Conservation (phyloP, 352 stramenopile genomes). For the Sclerospora graminicola region DNA sequence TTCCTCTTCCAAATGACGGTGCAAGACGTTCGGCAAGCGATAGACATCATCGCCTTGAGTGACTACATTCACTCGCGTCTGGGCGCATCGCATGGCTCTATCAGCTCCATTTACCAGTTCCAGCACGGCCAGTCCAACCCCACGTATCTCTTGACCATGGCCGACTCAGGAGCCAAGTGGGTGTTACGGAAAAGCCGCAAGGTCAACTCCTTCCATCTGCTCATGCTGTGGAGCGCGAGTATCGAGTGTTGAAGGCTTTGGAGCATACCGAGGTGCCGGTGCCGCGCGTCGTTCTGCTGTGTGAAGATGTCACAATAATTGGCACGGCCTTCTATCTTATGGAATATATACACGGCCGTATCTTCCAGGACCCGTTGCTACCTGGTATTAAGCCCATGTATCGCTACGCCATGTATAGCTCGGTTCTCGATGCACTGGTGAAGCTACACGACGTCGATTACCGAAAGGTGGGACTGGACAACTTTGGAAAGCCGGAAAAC, state of each 20-base stretch:
- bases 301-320: constrained; percentile 45
- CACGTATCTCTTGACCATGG: constrained; percentile 75
- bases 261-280: constrained; percentile 57
- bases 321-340: constrained; percentile 80
- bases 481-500: constrained; percentile 54
- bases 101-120: constrained; percentile 69
- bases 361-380: constrained; percentile 66
- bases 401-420: constrained; percentile 76
- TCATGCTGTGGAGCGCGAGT: constrained; percentile 76
- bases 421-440: constrained; percentile 48
- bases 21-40: constrained; percentile 42
- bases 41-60: constrained; percentile 40
- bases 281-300: constrained; percentile 55
- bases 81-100: constrained; percentile 37
- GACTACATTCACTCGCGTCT: constrained; percentile 39
- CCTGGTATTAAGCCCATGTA: constrained; percentile 54
- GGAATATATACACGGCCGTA: constrained; percentile 64
- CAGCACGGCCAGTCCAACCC: constrained; percentile 82
- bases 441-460: constrained; percentile 63
- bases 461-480: constrained; percentile 32
- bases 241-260: constrained; percentile 51
- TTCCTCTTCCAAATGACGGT: no score
- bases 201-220: constrained; percentile 70
- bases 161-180: constrained; percentile 36
- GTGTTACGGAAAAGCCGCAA: constrained; percentile 81